These are phyloP conservation scores for Aspergillus quadricinctus DNA, from an alignment of 2,329 filamentous ascomycete species.

Conservation along the genomic window DNA sequence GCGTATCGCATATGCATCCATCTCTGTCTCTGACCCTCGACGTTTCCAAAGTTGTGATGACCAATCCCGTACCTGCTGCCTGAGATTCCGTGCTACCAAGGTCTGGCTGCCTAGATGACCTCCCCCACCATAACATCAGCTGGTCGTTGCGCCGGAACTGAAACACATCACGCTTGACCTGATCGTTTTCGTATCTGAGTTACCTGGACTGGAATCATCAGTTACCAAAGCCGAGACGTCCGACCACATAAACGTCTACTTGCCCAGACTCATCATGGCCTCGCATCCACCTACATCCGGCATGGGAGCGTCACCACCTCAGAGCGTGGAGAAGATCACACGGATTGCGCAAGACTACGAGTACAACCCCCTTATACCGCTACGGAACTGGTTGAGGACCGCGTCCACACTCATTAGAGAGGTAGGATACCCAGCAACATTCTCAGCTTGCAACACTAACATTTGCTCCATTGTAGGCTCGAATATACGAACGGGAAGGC, in stretches of 20 bases:
- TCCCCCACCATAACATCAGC: conserved; percentile 7
- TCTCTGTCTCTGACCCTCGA: background rate
- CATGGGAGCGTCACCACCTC: conserved; percentile 48
- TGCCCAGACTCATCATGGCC: conserved; percentile 18
- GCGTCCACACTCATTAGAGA: conserved; percentile 76
- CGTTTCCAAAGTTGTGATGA: background rate
- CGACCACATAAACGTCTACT: background rate
- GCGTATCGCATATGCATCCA: background rate
- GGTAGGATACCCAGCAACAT: conserved; percentile 47
- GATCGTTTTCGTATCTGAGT: background rate
- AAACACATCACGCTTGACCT: conserved; percentile 6
- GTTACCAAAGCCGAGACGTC: background rate
- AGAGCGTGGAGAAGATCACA: conserved; percentile 73
- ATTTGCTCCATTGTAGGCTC: conserved; percentile 53
- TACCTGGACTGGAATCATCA: conserved; percentile 1
- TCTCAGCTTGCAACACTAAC: background rate
- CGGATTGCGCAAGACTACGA: conserved; percentile 72
- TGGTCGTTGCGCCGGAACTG: conserved; percentile 14
- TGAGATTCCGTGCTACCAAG: background rate
- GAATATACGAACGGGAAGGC: conserved; percentile 78
- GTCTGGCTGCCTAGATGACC: conserved; percentile 20
- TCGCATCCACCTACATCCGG: conserved; percentile 20
- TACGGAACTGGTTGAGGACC: conserved; percentile 78
- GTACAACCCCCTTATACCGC: conserved; percentile 70
- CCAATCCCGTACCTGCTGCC: background rate